phyloP scores from a whole-genome alignment of 2,329 filamentous ascomycete genomes.

The Paraphoma chrysanthemicola region DNA sequence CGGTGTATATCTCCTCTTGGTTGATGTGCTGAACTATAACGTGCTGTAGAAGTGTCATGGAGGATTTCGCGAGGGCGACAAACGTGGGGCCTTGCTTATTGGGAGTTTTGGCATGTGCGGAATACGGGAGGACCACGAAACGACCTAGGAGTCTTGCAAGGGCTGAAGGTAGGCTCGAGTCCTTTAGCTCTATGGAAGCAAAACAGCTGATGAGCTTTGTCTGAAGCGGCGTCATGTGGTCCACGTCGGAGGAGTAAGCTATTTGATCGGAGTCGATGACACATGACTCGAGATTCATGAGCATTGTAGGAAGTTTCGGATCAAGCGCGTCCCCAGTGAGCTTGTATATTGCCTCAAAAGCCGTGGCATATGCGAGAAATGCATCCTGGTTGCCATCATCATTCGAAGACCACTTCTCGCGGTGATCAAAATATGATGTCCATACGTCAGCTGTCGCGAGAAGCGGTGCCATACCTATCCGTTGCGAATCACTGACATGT shows the following conservation, averaged over 20 bases:
- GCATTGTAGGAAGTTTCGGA: constrained; percentile 68
- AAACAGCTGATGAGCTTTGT: constrained; percentile 72
- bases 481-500: constrained; percentile 27
- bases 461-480: constrained; percentile 32
- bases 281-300: constrained; percentile 73
- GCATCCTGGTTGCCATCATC: constrained; percentile 73
- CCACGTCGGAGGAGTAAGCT: constrained; percentile 74
- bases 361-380: constrained; percentile 81
- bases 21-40: constrained; percentile 66
- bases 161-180: constrained; percentile 69
- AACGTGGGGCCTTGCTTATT: constrained; percentile 71
- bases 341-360: constrained; percentile 78
- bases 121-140: constrained; percentile 74
- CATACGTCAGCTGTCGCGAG: constrained; percentile 44
- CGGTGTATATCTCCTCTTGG: constrained; percentile 72
- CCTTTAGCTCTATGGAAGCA: constrained; percentile 71
- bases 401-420: constrained; percentile 25
- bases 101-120: constrained; percentile 28
- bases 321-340: constrained; percentile 72
- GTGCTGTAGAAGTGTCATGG: constrained; percentile 73
- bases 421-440: constrained; percentile 42
- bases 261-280: constrained; percentile 73
- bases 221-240: constrained; percentile 76
- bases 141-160: constrained; percentile 74
- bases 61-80: constrained; percentile 84